Base-by-base conservation (phyloP, 495 filamentous ascomycete genomes). In the Penicillium verhagenii region DNA sequence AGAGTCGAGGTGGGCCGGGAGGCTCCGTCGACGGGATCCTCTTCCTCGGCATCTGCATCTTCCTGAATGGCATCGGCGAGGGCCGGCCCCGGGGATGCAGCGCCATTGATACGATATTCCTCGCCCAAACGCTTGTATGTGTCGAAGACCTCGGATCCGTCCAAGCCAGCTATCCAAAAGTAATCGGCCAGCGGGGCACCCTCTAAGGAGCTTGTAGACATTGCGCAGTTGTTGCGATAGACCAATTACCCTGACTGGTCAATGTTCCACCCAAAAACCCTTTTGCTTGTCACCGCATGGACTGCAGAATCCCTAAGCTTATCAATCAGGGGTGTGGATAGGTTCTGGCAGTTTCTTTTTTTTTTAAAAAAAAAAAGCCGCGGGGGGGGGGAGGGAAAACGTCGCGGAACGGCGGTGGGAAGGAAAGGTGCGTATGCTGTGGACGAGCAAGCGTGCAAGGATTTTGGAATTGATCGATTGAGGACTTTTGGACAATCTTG, bases 121-220 rank as follows among this genome's bases (percentile, higher is more conserved):
- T 86, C 82, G 28, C 82, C 80, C 52, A 71, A 53, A 47, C 66
- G 77, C 42, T 71, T 70, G 50, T 65, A 76, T 13, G 68, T 74
- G 2, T 77, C 73, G 45, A 78, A 65, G 48, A 82, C 70, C 65
- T 81, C 79, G 1, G 74, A 59, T 43, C 88, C 87, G 72, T 92
- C 90, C 64, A 96, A 84, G 70, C 94, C 94, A 59, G 90, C 91
- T 58, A 98, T 97, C 90, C 94, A 98, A 75, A 98, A 98, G 76
- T 95, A 97, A 72, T 98, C 94, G 67, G 94, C 94, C 56, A 98
- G 85, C 57, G 94, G 94, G 48, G 87, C 86, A 19, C 87, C 80
- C 55, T 67, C 68, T 50, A 72, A 61, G 20, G 66, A 37, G 46
- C 68, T 49, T 19, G 68, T 53, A 29, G 65, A 62, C 65, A 67